phyloP scores from a whole-genome alignment of 495 filamentous ascomycete species.

The Penicillium atrosanguineum region DNA sequence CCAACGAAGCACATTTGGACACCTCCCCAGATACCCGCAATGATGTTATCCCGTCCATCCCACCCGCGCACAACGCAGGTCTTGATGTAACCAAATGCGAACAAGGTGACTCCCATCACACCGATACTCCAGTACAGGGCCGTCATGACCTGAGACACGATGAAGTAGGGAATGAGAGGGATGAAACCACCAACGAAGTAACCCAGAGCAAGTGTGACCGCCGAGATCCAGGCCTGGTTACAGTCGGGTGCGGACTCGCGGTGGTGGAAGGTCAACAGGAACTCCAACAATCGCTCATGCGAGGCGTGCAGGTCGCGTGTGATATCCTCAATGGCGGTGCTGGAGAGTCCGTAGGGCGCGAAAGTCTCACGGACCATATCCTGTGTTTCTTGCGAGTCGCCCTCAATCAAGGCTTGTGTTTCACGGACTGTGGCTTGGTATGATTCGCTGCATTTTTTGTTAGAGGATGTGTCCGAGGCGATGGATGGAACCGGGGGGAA shows the following conservation, averaged over 20 bases:
- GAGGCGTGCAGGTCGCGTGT: conserved; percentile 46
- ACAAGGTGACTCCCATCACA: conserved; percentile 65
- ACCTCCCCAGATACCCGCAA: conserved; percentile 47
- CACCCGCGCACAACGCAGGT: conserved; percentile 51
- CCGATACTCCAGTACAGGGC: conserved; percentile 68
- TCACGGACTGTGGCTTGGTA: conserved; percentile 48
- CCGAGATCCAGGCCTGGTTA: conserved; percentile 55
- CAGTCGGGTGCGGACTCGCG: conserved; percentile 49
- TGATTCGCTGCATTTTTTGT: conserved; percentile 37
- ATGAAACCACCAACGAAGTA: conserved; percentile 74
- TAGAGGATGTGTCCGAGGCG: conserved; percentile 1
- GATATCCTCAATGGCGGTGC: conserved; percentile 39
- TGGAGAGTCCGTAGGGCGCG: conserved; percentile 46
- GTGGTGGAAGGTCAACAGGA: conserved; percentile 56
- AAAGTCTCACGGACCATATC: conserved; percentile 51
- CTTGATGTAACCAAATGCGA: conserved; percentile 71
- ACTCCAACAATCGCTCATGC: conserved; percentile 49
- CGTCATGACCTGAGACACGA: conserved; percentile 50
- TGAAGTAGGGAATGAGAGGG: conserved; percentile 72
- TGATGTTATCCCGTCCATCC: conserved; percentile 36
- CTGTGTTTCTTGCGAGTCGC: conserved; percentile 36
- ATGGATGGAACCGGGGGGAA: conserved; percentile 21
- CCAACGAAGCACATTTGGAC: conserved; percentile 66
- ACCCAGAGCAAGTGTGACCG: conserved; percentile 61
- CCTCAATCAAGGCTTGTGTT: conserved; percentile 39